These are phyloP conservation scores for Lichtheimia hyalospora DNA, from an alignment of 371 early-diverging fungal genomes.

Conservation along the genomic window DNA sequence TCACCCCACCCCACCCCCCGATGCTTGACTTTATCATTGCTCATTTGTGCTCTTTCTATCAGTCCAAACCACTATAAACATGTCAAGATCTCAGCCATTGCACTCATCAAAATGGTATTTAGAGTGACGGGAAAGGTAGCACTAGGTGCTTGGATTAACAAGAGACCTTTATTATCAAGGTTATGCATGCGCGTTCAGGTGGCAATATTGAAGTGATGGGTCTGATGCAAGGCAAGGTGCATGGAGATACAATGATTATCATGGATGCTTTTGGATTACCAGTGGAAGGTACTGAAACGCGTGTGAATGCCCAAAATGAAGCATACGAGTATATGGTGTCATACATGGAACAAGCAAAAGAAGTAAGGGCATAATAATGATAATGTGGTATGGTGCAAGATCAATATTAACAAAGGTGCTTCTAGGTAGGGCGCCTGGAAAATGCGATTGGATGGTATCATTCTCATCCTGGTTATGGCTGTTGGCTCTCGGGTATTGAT, in stretches of 20 bases:
- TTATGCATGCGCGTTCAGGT: slow-evolving; percentile 95
- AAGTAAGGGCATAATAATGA: slow-evolving; percentile 47
- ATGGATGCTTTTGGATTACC: slow-evolving; percentile 98
- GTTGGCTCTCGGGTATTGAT: slow-evolving; percentile 99
- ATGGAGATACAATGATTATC: slow-evolving; percentile 86
- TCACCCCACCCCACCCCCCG: no score
- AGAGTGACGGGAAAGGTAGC: no score
- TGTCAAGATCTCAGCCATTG: slow-evolving; percentile 92
- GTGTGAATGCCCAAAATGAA: slow-evolving; percentile 94
- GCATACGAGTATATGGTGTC: slow-evolving; percentile 98
- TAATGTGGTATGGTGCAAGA: not conserved
- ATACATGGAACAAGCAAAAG: slow-evolving; percentile 80
- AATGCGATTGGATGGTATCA: slow-evolving; percentile 99
- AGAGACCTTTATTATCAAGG: slow-evolving; percentile 44
- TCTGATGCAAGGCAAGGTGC: slow-evolving; percentile 94
- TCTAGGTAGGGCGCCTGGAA: slow-evolving; percentile 87
- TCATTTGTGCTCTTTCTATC: not conserved
- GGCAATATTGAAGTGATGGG: slow-evolving; percentile 98
- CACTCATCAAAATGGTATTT: slow-evolving; percentile 94
- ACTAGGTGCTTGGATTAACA: no score
- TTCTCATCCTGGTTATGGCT: slow-evolving; percentile 98
- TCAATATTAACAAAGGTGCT: not conserved
- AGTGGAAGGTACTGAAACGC: slow-evolving; percentile 98
- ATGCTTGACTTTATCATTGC: not conserved
- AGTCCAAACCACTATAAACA: slow-evolving; percentile 90